These are phyloP conservation scores for Fonsecaea pugnacius DNA, from an alignment of 2,329 filamentous ascomycete species.

Conservation along the genomic window DNA sequence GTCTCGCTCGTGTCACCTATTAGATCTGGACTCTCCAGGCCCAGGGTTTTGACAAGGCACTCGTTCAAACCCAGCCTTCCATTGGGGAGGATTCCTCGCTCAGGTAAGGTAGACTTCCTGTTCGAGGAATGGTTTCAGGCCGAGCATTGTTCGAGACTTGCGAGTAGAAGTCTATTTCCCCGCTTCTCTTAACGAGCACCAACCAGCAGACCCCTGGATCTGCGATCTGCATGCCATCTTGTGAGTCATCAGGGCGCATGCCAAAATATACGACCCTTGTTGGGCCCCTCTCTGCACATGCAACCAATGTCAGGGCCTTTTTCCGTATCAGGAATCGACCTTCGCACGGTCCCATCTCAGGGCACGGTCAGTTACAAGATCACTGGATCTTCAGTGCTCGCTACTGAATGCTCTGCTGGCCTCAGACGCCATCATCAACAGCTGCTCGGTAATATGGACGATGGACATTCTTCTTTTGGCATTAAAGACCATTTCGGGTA, in stretches of 20 bases:
- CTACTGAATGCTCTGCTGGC: background rate
- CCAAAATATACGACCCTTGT: background rate
- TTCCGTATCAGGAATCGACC: background rate
- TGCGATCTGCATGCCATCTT: constrained; percentile 4
- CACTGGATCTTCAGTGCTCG: background rate
- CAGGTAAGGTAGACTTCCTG: constrained; percentile 6
- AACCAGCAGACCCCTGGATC: background rate
- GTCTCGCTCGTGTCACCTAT: constrained; percentile 3
- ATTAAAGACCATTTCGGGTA: background rate
- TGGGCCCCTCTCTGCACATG: background rate
- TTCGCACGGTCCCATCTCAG: background rate
- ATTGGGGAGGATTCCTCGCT: background rate
- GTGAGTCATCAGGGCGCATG: background rate
- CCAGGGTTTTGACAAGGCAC: background rate
- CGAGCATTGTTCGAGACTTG: background rate
- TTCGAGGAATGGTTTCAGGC: background rate
- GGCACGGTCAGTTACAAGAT: background rate
- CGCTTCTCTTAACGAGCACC: background rate
- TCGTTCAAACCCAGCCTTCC: background rate
- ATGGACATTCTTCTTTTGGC: background rate
- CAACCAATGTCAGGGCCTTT: background rate
- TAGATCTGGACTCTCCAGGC: background rate
- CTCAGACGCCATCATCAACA: background rate
- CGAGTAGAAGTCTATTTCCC: background rate
- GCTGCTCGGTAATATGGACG: background rate